Percentiles rank a stretch among this genome's conserved stretches.
phyloP scores from a whole-genome alignment of 108 stramenopile species.

The Nitzschia sp. region DNA sequence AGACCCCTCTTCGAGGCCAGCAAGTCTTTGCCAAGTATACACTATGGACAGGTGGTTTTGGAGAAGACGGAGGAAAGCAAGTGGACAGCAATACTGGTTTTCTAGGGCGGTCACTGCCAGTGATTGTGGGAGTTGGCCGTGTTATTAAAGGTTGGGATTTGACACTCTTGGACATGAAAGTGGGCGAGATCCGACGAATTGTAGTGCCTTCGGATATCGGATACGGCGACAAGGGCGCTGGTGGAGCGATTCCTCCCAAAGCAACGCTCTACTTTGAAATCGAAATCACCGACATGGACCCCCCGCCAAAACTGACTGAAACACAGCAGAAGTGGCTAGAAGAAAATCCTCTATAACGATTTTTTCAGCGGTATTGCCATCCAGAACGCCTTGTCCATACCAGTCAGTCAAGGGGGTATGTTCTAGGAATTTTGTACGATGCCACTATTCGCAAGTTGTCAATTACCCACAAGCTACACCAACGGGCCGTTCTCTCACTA shows the following conservation, averaged over 20 bases:
- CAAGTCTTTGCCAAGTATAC: slow-evolving; percentile 50
- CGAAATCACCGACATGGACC: slow-evolving; percentile 48
- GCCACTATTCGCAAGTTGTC: too few relatives aligned
- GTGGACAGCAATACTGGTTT: slow-evolving; percentile 40
- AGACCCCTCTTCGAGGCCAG: slow-evolving; percentile 44
- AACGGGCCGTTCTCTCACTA: too few relatives aligned
- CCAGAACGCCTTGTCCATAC: too few relatives aligned
- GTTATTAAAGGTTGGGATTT: slow-evolving; percentile 84
- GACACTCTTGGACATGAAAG: slow-evolving; percentile 60
- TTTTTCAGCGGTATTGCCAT: too few relatives aligned
- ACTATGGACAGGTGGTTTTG: slow-evolving; percentile 47
- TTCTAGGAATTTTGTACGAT: too few relatives aligned
- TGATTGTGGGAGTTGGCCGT: slow-evolving; percentile 50
- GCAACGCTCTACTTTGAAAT: slow-evolving; percentile 72
- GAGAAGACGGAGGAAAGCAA: slow-evolving; percentile 37
- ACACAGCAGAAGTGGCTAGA: slow-evolving; percentile 48
- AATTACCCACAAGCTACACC: too few relatives aligned
- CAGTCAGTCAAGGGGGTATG: too few relatives aligned
- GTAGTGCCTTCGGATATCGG: slow-evolving; percentile 72
- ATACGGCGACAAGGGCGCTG: slow-evolving; percentile 67
- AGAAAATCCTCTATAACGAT: slow-evolving; percentile 44
- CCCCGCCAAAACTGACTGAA: slow-evolving; percentile 30
- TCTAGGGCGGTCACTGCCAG: slow-evolving; percentile 44
- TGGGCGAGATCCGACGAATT: slow-evolving; percentile 56
- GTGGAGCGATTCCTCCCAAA: slow-evolving; percentile 56